A percentile compares a stretch with the other conserved stretches of the same genome.
phyloP scores from a whole-genome alignment of 2,329 filamentous ascomycete species.

The Fusarium multiceps region DNA sequence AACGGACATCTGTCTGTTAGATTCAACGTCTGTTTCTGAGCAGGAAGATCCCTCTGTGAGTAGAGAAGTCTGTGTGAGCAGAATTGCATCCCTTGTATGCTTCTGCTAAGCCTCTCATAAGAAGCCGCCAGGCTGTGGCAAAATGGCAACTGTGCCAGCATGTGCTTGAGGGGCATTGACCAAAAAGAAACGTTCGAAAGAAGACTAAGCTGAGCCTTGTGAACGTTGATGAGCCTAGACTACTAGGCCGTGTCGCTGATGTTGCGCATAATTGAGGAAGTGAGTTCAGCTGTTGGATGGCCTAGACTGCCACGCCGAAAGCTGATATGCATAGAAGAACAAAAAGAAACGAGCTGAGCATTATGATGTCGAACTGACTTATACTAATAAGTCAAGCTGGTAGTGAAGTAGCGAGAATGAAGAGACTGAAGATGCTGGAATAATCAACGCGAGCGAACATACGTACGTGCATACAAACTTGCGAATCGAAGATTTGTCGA shows the following conservation, averaged over 20 bases:
- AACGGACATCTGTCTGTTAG: constrained; percentile 2
- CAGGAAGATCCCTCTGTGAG: constrained; percentile 9
- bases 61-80: neutral
- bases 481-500: constrained; percentile 3
- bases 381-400: neutral
- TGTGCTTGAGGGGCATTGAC: neutral
- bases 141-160: neutral
- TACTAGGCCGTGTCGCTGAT: neutral
- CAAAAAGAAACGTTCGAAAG: neutral
- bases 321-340: neutral
- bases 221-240: constrained; percentile 11
- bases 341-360: neutral
- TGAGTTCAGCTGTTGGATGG: neutral
- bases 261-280: neutral
- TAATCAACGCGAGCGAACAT: constrained; percentile 7
- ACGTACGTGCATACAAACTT: constrained; percentile 11
- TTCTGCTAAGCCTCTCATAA: neutral
- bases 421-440: neutral
- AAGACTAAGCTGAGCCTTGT: neutral
- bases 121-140: neutral
- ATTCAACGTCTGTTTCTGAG: neutral
- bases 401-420: neutral
- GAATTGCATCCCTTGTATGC: constrained; percentile 13
- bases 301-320: neutral
- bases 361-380: neutral